Base-by-base conservation (phyloP, 768 basidiomycete species). In the Trichaptum fuscoviolaceum region DNA sequence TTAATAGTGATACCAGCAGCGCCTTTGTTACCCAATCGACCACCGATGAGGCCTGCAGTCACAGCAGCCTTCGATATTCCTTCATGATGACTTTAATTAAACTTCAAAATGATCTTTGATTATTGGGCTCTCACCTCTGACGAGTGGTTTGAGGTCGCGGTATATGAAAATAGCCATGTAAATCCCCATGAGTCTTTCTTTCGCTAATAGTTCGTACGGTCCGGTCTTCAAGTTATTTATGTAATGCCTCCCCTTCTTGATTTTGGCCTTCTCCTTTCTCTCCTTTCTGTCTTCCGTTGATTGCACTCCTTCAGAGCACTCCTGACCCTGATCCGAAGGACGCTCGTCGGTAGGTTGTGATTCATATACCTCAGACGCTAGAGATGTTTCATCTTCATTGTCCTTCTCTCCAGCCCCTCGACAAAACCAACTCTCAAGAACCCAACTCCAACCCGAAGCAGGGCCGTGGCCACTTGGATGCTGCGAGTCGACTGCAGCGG, bases 121-220 rank as follows among this genome's bases (percentile, higher is more conserved):
- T 57, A 10, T 57, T 35, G 25, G 25, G 35, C 18, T 69, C 76
- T 63, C 66, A 84, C 92, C 91, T 79, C 79, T 78, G 5, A 94
- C 84, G 9, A 89, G 79, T 63, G 83, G 80, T 35, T 80, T 80
- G n/a, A 89, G 73, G 69, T 93, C 91, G 18, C 85, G 84, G 73
- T 93, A 88, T 34, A 93, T 82, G 72, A 89, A 93, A 6, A 93
- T 75, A 5, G 90, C 85, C 36, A 92, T 80, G 73, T 93, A 93
- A 57, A 96, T 84, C 1, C 93, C 93, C 91, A 98, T 90, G 78
- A 98, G 82, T 34, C 96, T 83, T 71, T 97, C 95, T 77, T 98
- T 98, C 64, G 86, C 83, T 12, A 96, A 80, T 26, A 96, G 82
- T 68, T 92, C 83, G 73, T 97, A 98, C 18, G 93, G 93, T 0